These are phyloP conservation scores for Paecilomyces sp. DNA, from an alignment of 2,329 filamentous ascomycete genomes.

Conservation along the genomic window DNA sequence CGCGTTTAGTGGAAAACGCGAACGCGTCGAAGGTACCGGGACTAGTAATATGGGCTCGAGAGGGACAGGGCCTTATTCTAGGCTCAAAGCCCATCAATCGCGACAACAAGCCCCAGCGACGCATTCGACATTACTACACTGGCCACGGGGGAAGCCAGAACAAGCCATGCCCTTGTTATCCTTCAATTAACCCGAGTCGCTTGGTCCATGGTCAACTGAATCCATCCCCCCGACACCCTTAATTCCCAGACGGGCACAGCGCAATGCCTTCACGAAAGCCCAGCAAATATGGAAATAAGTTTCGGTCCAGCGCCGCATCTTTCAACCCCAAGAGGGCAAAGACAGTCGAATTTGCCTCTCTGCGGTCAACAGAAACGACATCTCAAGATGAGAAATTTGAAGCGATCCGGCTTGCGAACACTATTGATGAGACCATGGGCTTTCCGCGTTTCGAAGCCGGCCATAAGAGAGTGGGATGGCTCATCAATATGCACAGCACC, in stretches of 20 bases:
- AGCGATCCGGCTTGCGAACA: constrained; percentile 71
- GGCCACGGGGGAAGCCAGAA: not conserved
- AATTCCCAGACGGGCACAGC: constrained; percentile 17
- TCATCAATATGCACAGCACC: constrained; percentile 91
- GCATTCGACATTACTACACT: not conserved
- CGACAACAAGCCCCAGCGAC: not conserved
- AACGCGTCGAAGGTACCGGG: constrained; percentile 21
- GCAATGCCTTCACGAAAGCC: constrained; percentile 44
- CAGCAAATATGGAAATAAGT: constrained; percentile 60
- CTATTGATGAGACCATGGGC: constrained; percentile 91
- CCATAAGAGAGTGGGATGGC: constrained; percentile 79
- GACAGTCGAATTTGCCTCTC: constrained; percentile 70
- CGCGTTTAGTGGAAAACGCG: constrained; percentile 26
- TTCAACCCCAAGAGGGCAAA: constrained; percentile 53
- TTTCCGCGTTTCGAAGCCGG: constrained; percentile 88
- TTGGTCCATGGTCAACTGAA: constrained; percentile 17
- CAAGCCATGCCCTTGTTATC: not conserved
- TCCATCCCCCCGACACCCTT: constrained; percentile 11
- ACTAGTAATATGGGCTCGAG: not conserved
- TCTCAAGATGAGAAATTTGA: constrained; percentile 92
- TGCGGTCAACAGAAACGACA: constrained; percentile 72
- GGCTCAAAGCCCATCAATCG: not conserved
- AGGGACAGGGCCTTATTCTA: not conserved
- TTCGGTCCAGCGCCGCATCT: constrained; percentile 34
- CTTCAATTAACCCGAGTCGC: constrained; percentile 3